phyloP scores from a whole-genome alignment of 2,329 filamentous ascomycete species.

The Ceratocystiopsis sp. region DNA sequence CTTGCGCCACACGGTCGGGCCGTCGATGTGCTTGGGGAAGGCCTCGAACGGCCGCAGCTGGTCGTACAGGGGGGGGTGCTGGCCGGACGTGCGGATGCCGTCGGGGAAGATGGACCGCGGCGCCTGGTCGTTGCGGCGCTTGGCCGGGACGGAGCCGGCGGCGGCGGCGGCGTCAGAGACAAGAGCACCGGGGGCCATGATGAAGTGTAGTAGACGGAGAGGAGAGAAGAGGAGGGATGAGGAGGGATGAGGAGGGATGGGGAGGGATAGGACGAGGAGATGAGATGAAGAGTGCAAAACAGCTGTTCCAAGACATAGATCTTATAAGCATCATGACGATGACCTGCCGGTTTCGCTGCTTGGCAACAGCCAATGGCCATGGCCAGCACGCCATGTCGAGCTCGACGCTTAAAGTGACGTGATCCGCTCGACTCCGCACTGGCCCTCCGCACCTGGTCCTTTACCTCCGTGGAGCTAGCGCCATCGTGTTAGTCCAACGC shows the following conservation, averaged over 20 bases:
- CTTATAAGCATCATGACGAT: too few relatives aligned
- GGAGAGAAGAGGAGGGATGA: not conserved
- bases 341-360: too few relatives aligned
- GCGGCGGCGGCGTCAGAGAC: slow-evolving; percentile 1
- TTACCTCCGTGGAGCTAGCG: too few relatives aligned
- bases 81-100: slow-evolving; percentile 41
- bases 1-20: slow-evolving; percentile 55
- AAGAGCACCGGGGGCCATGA: slow-evolving; percentile 10
- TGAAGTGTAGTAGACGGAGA: not conserved
- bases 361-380: too few relatives aligned
- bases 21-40: slow-evolving; percentile 55
- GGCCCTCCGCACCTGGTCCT: too few relatives aligned
- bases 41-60: slow-evolving; percentile 47
- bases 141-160: slow-evolving; percentile 3
- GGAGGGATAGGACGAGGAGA: too few relatives aligned
- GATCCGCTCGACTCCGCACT: too few relatives aligned
- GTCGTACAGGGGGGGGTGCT: slow-evolving; percentile 52
- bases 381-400: too few relatives aligned
- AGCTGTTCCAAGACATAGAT: too few relatives aligned
- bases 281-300: too few relatives aligned
- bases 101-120: slow-evolving; percentile 26
- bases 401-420: too few relatives aligned
- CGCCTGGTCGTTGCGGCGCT: slow-evolving; percentile 17
- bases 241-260: not conserved
- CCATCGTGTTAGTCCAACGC: too few relatives aligned